Evolutionary conservation across 148 eudicot genomes (phyloP), one percentile per base, ranked within the genome.

Genomic region (Rhododendron griersonianum): DNA sequence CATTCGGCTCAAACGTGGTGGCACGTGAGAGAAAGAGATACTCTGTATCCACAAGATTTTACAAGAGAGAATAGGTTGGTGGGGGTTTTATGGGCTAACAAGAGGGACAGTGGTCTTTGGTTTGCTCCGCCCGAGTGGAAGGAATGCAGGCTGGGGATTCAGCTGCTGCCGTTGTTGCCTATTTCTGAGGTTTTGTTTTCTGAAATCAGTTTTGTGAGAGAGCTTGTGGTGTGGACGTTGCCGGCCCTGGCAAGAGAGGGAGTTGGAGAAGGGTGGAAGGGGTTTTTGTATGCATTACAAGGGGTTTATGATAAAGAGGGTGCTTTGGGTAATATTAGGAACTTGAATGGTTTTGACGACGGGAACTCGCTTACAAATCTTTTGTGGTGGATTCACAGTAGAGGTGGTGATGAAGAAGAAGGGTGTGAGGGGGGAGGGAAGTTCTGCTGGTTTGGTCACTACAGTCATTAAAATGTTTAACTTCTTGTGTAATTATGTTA

Each of bases 201-300:
- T 80, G 98, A 96, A 87, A 85, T 57, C 7, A 83, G 59, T 7
- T 96, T 89, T 83, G 95, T 86, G 48, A 93, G 83, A 81, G 89
- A 96, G 86, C 92, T 96, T 7, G 98, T 96, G 82, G 69, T 84
- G 6, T 96, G 98, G 98, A 88, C 96, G 8, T 79, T 89, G 81
- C 95, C 98, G 0, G 93, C 96, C 8, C 86, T 96, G 87, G 86
- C 78, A 21, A 91, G 98, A 86, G 91, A 89, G 3, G 98, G 95
- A 14, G 98, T 93, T 25, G 95, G 92, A 83, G 98, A 95, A 91
- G 98, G 98, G 44, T 96, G 98, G 98, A 95, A 93, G 89, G 98
- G 98, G 2, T 96, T 94, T 86, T 87, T 93, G 37, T 93, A 96
- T 86, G 92, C 95, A 2, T 89, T 96, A 87, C 89, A 93, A 88